Base-by-base conservation (phyloP, 1,284 basidiomycete species). In the Apiotrichum brassicae region DNA sequence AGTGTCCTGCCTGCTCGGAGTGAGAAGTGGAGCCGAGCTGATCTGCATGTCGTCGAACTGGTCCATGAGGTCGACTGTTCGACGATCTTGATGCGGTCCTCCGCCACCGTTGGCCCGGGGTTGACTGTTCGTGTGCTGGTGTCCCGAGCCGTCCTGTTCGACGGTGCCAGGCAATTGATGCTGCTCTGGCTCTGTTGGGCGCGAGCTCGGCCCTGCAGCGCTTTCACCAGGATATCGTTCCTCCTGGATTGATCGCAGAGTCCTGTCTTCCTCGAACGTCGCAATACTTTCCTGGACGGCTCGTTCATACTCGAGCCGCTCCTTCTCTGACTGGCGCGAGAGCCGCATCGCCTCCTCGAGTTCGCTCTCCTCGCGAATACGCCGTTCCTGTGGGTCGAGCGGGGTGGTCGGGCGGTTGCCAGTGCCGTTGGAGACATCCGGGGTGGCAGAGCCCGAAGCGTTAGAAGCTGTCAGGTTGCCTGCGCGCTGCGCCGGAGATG, bases 321-420 rank as follows among this genome's bases (percentile, higher is more conserved):
- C 70, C 45, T 61, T 46, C 48, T 68, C 64, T 4, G 56, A 51
- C 2, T 53, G 54, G 3, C 60, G 39, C 25, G 63, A 65, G 5
- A 54, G 53, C 25, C 70, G 53, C 43, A 64, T 64, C 2, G 68
- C 70, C 54, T 72, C 70, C 18, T 66, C 68, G 20, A 69, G 53
- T 46, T 67, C 60, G 33, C 62, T 65, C 48, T 69, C 66, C 45
- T 72, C 70, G 49, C 64, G 61, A 12, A 60, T 59, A 18, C 56
- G 48, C 13, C 59, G 52, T 46, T 65, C 60, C 34, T 65, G 62
- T 1, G 56, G 54, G 43, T 46, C 28, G 60, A 42, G 26, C 5
- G 61, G 57, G 3, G 58, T 46, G 7, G 34, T 24, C 9, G 54
- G 51, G 35, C 39, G 48, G n/a, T 24, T 25, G 9, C 18, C 44